A percentile compares a stretch with the other conserved stretches of the same genome.
These are phyloP conservation scores for Pythium phragmitis DNA, from an alignment of 352 stramenopile genomes.

Conservation along the genomic window DNA sequence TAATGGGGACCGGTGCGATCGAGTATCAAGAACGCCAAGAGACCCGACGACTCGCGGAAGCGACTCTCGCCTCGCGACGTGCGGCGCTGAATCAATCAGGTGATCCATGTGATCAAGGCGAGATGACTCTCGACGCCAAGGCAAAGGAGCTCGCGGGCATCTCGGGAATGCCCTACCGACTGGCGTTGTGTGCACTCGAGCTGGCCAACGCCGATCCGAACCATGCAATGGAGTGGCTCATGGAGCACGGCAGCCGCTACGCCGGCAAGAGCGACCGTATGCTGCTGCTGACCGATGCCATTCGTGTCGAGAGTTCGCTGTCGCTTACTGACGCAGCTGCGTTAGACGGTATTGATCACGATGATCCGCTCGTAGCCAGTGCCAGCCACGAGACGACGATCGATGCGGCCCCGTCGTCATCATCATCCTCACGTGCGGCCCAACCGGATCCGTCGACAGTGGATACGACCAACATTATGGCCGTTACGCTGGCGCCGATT, in stretches of 20 bases:
- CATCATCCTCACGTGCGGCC: constrained; percentile 8
- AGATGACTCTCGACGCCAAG: constrained; percentile 53
- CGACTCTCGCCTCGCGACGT: constrained; percentile 35
- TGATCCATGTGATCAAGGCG: constrained; percentile 6
- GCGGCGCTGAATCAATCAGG: constrained; percentile 11
- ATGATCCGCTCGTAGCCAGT: constrained; percentile 54
- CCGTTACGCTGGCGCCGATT: constrained; percentile 75
- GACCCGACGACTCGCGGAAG: constrained; percentile 48
- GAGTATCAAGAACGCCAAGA: constrained; percentile 76
- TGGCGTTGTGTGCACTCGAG: constrained; percentile 69
- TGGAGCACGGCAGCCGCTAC: constrained; percentile 76
- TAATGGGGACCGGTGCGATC: constrained; percentile 74
- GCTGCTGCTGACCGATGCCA: constrained; percentile 43
- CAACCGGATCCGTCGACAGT: constrained; percentile 12
- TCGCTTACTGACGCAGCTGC: constrained; percentile 60
- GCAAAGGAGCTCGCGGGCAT: constrained; percentile 73
- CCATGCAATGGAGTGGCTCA: constrained; percentile 86
- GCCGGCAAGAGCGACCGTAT: constrained; percentile 50
- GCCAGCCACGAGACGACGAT: constrained; percentile 17
- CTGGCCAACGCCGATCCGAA: constrained; percentile 81
- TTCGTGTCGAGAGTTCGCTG: constrained; percentile 44
- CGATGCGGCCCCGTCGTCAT: neutral
- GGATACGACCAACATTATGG: constrained; percentile 72
- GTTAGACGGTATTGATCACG: constrained; percentile 78
- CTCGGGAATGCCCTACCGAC: constrained; percentile 65